These are phyloP conservation scores for Wickerhamiella allomyrinae DNA, from an alignment of 805 yeast species.

Conservation along the genomic window DNA sequence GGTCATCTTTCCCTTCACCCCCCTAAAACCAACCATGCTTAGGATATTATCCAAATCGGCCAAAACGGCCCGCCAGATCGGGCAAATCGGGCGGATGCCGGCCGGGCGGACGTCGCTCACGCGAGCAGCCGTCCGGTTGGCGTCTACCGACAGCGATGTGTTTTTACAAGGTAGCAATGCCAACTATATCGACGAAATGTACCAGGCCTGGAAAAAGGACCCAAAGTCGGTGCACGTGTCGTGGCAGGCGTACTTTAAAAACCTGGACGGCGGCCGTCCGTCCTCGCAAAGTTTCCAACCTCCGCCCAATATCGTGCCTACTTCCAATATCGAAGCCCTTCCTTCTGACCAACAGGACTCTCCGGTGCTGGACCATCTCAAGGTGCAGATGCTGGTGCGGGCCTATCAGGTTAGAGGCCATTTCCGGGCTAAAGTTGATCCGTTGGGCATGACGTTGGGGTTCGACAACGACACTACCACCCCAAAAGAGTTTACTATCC, in stretches of 20 bases:
- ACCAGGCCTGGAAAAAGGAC: slow-evolving; percentile 82
- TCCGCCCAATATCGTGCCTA: slow-evolving; percentile 78
- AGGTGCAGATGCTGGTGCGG: slow-evolving; percentile 90
- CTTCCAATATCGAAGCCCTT: slow-evolving; percentile 32
- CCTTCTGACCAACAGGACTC: slow-evolving; percentile 5
- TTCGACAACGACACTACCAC: slow-evolving; percentile 32
- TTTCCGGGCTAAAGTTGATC: slow-evolving; percentile 87
- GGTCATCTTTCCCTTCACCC: not conserved
- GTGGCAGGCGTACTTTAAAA: slow-evolving; percentile 91
- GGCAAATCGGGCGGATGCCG: slow-evolving; percentile 2
- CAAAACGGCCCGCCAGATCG: too few species aligned
- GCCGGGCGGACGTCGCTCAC: not conserved
- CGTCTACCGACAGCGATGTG: slow-evolving; percentile 35
- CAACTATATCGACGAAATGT: slow-evolving; percentile 94
- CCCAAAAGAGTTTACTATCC: slow-evolving; percentile 83
- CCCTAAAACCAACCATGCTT: not conserved
- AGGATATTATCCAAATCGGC: slow-evolving; percentile 4
- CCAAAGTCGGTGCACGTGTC: slow-evolving; percentile 86
- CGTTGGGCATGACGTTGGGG: slow-evolving; percentile 82
- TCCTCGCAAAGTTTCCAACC: slow-evolving; percentile 69
- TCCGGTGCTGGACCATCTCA: slow-evolving; percentile 55
- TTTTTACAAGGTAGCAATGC: slow-evolving; percentile 78
- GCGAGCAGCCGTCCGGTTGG: slow-evolving; percentile 6
- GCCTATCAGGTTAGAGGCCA: slow-evolving; percentile 99
- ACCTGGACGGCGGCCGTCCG: slow-evolving; percentile 56